Evolutionary conservation across 2,329 filamentous ascomycete species (phyloP), one percentile per base, ranked within the genome.

Genomic region (Byssochlamys sp.): DNA sequence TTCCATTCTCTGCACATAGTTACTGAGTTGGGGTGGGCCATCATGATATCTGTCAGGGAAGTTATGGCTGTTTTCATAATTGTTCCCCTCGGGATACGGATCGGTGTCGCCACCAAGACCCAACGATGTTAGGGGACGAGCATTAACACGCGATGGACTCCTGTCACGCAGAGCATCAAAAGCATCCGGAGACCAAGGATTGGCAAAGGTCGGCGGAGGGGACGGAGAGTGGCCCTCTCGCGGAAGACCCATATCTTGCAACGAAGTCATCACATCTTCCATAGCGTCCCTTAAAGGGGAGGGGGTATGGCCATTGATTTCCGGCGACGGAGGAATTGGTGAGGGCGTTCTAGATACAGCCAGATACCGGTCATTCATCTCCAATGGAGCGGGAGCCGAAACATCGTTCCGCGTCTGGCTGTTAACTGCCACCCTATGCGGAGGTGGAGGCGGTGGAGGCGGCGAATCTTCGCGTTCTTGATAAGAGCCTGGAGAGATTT

Each of bases 261-360:
- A 75, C 57, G 94, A 95, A 63, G 94, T 90, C 84, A 97, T 96
- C 3, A 99, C 91, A 72, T 95, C 92, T 68, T 97, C 92, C 91
- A 99, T 99, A 1, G 94, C 94, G 71, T 91, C 90, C 59, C 94
- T 83, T 2, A 99, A 77, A 0, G 94, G 94, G 2, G 94, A 97
- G 1, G 94, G 94, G 0, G 94, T 99, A 70, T 89, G 77, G 1
- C 84, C 85, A 51, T 80, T 83, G 45, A 78, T 77, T 52, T 80
- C 83, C 1, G 88, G 85, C 4, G 90, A 91, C 3, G 84, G 72
- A 10, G 72, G 70, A 12, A 67, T 70, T 9, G 79, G 78, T 7
- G 81, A 83, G 5, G 78, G 77, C 9, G 75, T 77, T 61, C 80
- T 70, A 24, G 73, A 64, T 27, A 74, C 65, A 19, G 65, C 61